Evolutionary conservation across 2,329 filamentous ascomycete species (phyloP), one percentile per base, ranked within the genome.

Genomic region (Alternaria sp.): DNA sequence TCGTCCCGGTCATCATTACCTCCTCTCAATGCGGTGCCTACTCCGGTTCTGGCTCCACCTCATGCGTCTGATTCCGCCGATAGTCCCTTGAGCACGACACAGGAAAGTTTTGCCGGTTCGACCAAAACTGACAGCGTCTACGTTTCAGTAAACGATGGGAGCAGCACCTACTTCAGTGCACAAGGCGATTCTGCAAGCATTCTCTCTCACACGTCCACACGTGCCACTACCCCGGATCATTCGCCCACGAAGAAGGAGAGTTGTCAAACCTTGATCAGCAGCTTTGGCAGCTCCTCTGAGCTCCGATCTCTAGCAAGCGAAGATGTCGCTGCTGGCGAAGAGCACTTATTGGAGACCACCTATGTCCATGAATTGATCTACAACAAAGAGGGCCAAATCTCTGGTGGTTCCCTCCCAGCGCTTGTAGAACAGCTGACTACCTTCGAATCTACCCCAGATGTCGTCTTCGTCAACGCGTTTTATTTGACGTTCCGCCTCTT

Each of bases 401-500:
- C 92, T 45, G 96, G 96, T 50, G 96, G 96, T 14, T 96, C 94
- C 4, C 86, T 99, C 12, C 89, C 92, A 6, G 96, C 96, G 3
- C 84, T 99, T 26, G 91, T 99, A n/a, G 96, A 99, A 83, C 90
- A 94, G 66, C 87, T 99, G 45, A 98, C 96, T 0, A 93, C 92
- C 0, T 94, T 97, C 77, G 93, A 97, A 78, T 92, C 93, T 0
- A 97, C 95, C 0, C 96, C 96, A 0, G 95, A 98, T 76, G 89
- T 92, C 18, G 88, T 92, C 75, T 98, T 98, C 72, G 93, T 97
- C 45, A 94, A 93, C 3, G 93, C 96, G 0, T 98, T 99, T 77
- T 98, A 96, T 77, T 89, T 98, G 26, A 99, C 96, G 0, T 99
- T 99, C 83, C 89, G 96, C 56, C 88, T 97, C 11, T 99, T 99